Base-by-base conservation (phyloP, 495 filamentous ascomycete species). In the Pseudoneurospora amorphoporcata region DNA sequence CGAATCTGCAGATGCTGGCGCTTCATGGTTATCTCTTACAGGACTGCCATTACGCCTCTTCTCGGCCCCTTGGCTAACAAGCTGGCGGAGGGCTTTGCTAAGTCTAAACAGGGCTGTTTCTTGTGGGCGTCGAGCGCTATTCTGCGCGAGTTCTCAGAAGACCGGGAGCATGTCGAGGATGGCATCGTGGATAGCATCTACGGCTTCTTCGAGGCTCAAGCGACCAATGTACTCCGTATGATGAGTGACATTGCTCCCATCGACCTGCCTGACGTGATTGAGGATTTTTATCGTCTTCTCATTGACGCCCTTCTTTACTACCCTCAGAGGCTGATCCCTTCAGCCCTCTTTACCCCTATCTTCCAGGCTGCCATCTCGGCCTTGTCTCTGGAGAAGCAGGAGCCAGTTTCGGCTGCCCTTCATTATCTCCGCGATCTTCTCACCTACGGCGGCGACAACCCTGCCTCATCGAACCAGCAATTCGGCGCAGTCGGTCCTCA, bases 121-220 rank as follows among this genome's bases (percentile, higher is more conserved):
- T 83, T 99, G 45, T 99, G 95, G 95, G 94, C 94, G 35, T 97
- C 95, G 3, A 93, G 93, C 74, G 92, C 95, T 12, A 95, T 99
- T 73, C 87, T 98, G 19, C 92, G 96, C 53, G 95, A 99, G 77
- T 99, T 97, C 79, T 93, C 93, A 0, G 91, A 94, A 71, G 94
- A 94, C 61, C 88, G 90, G 61, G 94, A 97, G 73, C 87, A 90
- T 69, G 92, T 97, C n/a, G 90, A 94, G 65, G 84, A 89, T 32
- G 81, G 85, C n/a, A 95, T 92, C n/a, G 92, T 91, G n/a, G 86
- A 91, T 68, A 89, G 92, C 70, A 94, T 98, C 68, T 98, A 94
- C 83, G 86, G 89, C 47, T 99, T 99, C 84, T 95, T 97, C 78
- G 93, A 98, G 79, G 92, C 92, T 73, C 95, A 99, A 81, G 90